A percentile compares a stretch with the other conserved stretches of the same genome.
Conservation (phyloP, 1,284 basidiomycete genomes). For the Rugosomyces carneus region DNA sequence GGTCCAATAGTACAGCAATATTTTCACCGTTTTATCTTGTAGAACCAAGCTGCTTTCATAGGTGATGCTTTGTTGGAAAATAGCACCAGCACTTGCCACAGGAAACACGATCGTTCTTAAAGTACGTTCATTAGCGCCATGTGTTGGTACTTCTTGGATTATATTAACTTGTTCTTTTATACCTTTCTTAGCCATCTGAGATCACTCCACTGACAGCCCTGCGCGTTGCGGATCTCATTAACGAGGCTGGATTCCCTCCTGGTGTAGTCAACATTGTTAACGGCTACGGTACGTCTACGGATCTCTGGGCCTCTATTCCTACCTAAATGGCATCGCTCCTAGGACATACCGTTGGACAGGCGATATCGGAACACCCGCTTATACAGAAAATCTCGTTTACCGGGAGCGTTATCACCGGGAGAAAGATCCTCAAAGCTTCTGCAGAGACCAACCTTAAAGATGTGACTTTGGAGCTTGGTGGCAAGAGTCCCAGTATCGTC, state of each 20-base stretch:
- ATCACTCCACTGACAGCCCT: conserved; percentile 81
- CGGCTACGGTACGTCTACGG: conserved; percentile 51
- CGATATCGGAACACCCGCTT: conserved; percentile 47
- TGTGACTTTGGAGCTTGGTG: conserved; percentile 83
- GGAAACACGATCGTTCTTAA: conserved; percentile 81
- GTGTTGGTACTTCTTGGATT: no score
- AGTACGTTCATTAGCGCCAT: conserved; percentile 14
- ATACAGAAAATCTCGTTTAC: conserved; percentile 64
- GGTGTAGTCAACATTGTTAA: conserved; percentile 74
- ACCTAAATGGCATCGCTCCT: neutral
- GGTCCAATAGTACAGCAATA: conserved; percentile 29
- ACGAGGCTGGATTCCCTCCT: conserved; percentile 55
- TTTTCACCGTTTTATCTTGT: neutral
- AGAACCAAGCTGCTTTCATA: conserved; percentile 4
- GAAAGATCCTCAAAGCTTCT: conserved; percentile 72
- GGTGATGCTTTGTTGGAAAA: conserved; percentile 69
- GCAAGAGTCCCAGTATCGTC: conserved; percentile 77
- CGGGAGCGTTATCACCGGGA: conserved; percentile 67
- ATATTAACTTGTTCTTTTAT: no score
- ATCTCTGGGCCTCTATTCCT: neutral
- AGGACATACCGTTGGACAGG: conserved; percentile 64
- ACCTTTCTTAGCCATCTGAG: conserved; percentile 60
- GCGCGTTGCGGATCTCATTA: conserved; percentile 39
- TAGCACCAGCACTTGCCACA: conserved; percentile 77
- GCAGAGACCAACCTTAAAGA: conserved; percentile 77